Evolutionary conservation across 208 protist species (phyloP), one percentile per base, ranked within the genome.

Genomic region (Acanthamoeba quina): DNA sequence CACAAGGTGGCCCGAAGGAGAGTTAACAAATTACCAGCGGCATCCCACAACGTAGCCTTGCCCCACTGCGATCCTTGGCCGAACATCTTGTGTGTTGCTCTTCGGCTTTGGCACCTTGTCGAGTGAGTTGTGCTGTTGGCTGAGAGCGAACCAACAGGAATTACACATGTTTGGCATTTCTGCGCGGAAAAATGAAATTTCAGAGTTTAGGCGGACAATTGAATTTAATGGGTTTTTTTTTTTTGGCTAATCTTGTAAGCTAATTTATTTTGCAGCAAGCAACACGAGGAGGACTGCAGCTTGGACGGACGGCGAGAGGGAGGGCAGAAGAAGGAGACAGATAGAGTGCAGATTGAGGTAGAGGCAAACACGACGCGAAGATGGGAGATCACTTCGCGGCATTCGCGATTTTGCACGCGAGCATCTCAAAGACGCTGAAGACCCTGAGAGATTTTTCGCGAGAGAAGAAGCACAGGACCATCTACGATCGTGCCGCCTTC

Each of bases 11-110:
- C 11, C 17, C 19, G 52, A 3, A 19, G 52, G 44, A n/a, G n/a
- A n/a, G n/a, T n/a, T n/a, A 24, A n/a, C n/a, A n/a, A n/a, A n/a
- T n/a, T 47, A 86, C 68, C 52, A 15, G 52, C 78, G 17, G 52
- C 78, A 60, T 64, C 41, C 78, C 78, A 86, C 49, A 86, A 62
- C 29, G 78, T 86, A 1, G 52, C 52, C 78, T 86, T 86, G 17
- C 78, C 78, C 78, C 78, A 86, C 52, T 86, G 78, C 52, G 78
- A 49, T 62, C 78, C 78, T 60, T 86, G 78, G 15, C 78, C 78
- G 11, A 86, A 86, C 70, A 78, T 78, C 29, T 58, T 66, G 17
- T 66, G 31, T 24, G 1, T 21, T 24, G 0, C 0, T 21, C 15
- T 72, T 72, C n/a, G n/a, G n/a, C n/a, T n/a, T n/a, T n/a, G n/a